phyloP scores from a whole-genome alignment of 768 basidiomycete genomes.

The Suillus luteus region DNA sequence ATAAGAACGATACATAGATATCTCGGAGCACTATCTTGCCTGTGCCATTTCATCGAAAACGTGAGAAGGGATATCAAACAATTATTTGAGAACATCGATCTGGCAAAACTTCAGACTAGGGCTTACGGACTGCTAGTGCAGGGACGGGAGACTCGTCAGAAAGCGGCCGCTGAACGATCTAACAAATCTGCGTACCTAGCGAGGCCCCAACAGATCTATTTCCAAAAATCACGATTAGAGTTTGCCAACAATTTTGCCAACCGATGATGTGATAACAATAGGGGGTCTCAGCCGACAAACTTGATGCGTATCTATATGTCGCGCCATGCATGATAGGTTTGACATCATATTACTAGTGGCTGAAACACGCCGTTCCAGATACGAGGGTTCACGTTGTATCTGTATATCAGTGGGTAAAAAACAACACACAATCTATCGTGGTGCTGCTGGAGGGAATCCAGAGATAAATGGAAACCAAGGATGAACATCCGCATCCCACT shows the following conservation, averaged over 20 bases:
- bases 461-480: constrained; percentile 53
- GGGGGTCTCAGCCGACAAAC: background rate
- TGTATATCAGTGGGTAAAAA: background rate
- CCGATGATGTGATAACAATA: background rate
- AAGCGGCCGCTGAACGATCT: background rate
- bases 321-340: background rate
- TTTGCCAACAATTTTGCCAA: background rate
- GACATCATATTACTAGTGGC: background rate
- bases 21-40: background rate
- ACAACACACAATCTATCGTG: background rate
- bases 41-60: background rate
- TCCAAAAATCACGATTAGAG: background rate
- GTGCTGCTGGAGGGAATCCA: background rate
- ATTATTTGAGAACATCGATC: background rate
- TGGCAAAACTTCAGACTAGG: background rate
- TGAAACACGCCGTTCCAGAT: background rate
- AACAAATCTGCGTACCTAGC: background rate
- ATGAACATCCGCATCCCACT: constrained; percentile 49
- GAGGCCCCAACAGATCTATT: background rate
- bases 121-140: background rate
- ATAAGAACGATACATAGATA: background rate
- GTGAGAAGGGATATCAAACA: background rate
- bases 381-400: background rate
- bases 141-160: background rate
- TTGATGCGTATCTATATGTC: background rate